Evolutionary conservation across 2,329 filamentous ascomycete genomes (phyloP), one percentile per base, ranked within the genome.

Genomic region (Aspergillus tamarii): DNA sequence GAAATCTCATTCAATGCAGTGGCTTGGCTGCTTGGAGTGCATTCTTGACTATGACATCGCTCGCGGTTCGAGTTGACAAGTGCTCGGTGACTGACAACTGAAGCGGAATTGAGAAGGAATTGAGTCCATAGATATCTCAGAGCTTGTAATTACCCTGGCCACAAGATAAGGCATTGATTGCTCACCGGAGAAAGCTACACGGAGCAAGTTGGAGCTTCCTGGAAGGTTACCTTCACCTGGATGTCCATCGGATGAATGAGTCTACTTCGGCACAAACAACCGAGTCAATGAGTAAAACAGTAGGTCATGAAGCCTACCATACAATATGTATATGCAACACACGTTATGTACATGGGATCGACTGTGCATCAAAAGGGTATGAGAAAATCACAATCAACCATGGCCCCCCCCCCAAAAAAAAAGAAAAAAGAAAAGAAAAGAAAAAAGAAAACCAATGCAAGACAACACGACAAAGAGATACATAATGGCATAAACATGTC

Each of bases 281-380:
- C 8, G 39, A 41, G 19, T 41, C 39, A 26, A 48, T 26, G 6
- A 30, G 12, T 12, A 26, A 58, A 58, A 54, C 23, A 41, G 61
- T 45, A 64, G 62, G 56, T 43, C 26, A 57, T 46, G 43, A 62
- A 61, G 30, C 60, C 53, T 59, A 57, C 64, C 50, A 52, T 34
- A 57, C 64, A 53, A 52, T 34, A 52, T 53, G 61, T 74, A 72
- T 74, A 73, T 73, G 72, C 69, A 74, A 60, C 53, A 68, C 62
- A 68, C 60, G 62, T 64, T 76, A 76, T 76, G 70, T 76, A 76
- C 74, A 76, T 57, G 63, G 66, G 66, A 69, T 64, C 64, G 57
- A 67, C 66, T 65, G 63, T 68, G 64, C 66, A 62, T 57, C 60
- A 68, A 60, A 64, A 65, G 61, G 65, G 67, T 68, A 69, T 66